phyloP scores from a whole-genome alignment of 345 rosid genomes.

The Geranium brycei region DNA sequence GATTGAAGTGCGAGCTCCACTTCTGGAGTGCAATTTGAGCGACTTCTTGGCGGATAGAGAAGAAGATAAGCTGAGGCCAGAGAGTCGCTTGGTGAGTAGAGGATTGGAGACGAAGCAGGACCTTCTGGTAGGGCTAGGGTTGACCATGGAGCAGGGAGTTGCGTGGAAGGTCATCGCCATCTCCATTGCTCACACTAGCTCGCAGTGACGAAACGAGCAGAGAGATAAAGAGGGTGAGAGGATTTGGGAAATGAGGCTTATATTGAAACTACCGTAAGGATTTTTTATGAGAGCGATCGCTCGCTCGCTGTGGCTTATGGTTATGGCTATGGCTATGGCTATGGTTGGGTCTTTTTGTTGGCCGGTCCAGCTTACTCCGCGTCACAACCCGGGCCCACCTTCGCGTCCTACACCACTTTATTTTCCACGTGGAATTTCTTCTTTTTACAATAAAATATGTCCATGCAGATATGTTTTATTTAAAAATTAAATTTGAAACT shows the following conservation, averaged over 20 bases:
- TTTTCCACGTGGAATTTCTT: not conserved
- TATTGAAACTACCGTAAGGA: not conserved
- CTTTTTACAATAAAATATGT: too few species aligned
- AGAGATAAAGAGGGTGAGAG: slow-evolving; percentile 5
- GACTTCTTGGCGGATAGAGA: slow-evolving; percentile 16
- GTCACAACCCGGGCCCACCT: not conserved
- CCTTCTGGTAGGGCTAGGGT: slow-evolving; percentile 12
- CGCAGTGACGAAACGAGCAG: slow-evolving; percentile 4
- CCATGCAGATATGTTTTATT: too few species aligned
- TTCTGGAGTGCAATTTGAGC: slow-evolving; percentile 31
- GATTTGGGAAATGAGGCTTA: slow-evolving; percentile 38
- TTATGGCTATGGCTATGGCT: not conserved
- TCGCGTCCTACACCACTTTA: not conserved
- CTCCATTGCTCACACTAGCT: slow-evolving; percentile 28
- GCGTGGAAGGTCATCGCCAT: slow-evolving; percentile 43
- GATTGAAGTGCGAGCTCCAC: slow-evolving; percentile 24
- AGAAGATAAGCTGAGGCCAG: slow-evolving; percentile 33
- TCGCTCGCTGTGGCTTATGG: not conserved
- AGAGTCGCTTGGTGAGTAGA: slow-evolving; percentile 26
- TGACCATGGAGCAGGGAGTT: slow-evolving; percentile 24
- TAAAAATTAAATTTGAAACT: too few species aligned
- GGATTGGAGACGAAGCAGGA: slow-evolving; percentile 12
- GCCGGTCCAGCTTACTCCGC: slow-evolving; percentile 5
- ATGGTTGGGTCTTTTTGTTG: not conserved
- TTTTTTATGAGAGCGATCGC: not conserved